Evolutionary conservation across 805 yeast genomes (phyloP).

Genomic region (Metschnikowia matae): DNA sequence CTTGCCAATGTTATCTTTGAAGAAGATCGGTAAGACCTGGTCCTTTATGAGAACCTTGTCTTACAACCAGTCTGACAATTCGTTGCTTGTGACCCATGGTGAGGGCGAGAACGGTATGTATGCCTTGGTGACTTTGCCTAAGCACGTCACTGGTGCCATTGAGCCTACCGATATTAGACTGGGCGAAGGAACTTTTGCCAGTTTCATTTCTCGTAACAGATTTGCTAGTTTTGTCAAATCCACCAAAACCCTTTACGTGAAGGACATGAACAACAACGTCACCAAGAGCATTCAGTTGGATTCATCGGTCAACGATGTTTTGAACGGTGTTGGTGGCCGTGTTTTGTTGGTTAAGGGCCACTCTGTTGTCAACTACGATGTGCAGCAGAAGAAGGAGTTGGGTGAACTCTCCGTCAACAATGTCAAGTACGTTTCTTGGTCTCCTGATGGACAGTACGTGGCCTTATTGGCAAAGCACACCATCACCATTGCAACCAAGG

Average conservation of each 20-base stretch:
- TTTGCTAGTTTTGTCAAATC: slow-evolving; percentile 74
- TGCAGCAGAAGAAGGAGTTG: slow-evolving; percentile 82
- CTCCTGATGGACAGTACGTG: slow-evolving; percentile 77
- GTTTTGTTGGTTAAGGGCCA: slow-evolving; percentile 69
- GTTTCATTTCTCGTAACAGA: slow-evolving; percentile 91
- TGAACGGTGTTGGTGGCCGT: slow-evolving; percentile 77
- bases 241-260: slow-evolving; percentile 67
- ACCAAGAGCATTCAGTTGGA: slow-evolving; percentile 80
- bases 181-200: slow-evolving; percentile 82
- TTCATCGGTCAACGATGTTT: slow-evolving; percentile 63
- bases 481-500: slow-evolving; percentile 79
- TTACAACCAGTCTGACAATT: slow-evolving; percentile 88
- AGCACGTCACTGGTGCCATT: slow-evolving; percentile 87
- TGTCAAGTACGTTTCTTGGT: slow-evolving; percentile 88
- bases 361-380: slow-evolving; percentile 79
- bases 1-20: slow-evolving; percentile 77
- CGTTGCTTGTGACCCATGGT: slow-evolving; percentile 77
- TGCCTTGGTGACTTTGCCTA: slow-evolving; percentile 74
- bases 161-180: slow-evolving; percentile 79
- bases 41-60: slow-evolving; percentile 78
- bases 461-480: slow-evolving; percentile 92
- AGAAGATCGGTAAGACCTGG: slow-evolving; percentile 83
- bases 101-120: slow-evolving; percentile 64
- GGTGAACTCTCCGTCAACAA: slow-evolving; percentile 66
- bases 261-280: slow-evolving; percentile 73